Base-by-base conservation (phyloP, 2,329 filamentous ascomycete species). In the Trichophyton equinum region DNA sequence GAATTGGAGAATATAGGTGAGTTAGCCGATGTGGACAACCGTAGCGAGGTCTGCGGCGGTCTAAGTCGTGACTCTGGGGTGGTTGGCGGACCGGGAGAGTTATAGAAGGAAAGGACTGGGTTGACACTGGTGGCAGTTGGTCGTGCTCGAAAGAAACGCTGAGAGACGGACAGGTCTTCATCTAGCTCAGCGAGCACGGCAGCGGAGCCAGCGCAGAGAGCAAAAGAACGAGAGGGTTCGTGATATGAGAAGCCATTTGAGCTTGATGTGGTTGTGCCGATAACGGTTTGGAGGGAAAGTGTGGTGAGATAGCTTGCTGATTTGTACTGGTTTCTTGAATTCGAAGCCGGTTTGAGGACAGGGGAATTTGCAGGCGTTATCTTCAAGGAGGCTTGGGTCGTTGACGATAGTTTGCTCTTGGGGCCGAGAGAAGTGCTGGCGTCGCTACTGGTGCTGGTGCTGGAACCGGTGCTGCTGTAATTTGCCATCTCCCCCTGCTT, bases 201-300 rank as follows among this genome's bases (percentile, higher is more conserved):
- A 49, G 92, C 90, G 8, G 91, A 94, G 60, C 94, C 94, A 7
- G 94, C 92, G 64, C 91, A 91, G 72, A 95, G 94, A 60, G 91
- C 91, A 74, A 97, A 96, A 58, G 80, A 80, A 61, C 77, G 77
- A 59, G 82, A 86, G 11, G 85, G 83, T 46, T 86, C 79, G 63
- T 92, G 84, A 65, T 83, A 85, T 71, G 95, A 91, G 73, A 99
- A 95, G 64, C 89, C 90, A 70, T 88, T 91, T 46, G 90, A 86
- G 3, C 88, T 88, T 66, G 80, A 83, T 65, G 90, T 92, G 6
- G 92, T 97, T 25, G 91, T 95, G 55, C 94, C 94, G 68, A 97
- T 88, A 61, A 97, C 90, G 64, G 89, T 85, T 72, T 86, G 86
- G 64, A 96, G 78, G 44, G 86, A 86, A 51, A 96, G 79, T 46